Evolutionary conservation across 2,329 filamentous ascomycete species (phyloP).

Genomic region (Pseudogymnoascus sp.): DNA sequence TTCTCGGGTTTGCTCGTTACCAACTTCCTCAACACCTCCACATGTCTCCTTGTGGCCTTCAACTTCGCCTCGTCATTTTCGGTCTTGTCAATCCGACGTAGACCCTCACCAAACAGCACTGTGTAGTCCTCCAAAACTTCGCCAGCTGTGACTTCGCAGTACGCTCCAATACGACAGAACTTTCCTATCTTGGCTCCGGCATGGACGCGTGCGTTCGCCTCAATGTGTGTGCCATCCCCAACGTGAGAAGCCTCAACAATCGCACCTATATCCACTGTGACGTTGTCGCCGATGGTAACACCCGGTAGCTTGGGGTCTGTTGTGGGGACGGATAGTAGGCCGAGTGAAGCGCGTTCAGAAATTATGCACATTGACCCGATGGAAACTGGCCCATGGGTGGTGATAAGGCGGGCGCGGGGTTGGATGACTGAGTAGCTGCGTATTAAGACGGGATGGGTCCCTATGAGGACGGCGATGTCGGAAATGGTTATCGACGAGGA

Average conservation of each 20-base stretch:
- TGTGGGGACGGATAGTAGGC: conserved; percentile 32
- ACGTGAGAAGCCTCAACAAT: conserved; percentile 46
- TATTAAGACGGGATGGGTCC: conserved; percentile 71
- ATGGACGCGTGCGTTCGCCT: conserved; percentile 53
- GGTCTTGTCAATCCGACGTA: conserved; percentile 50
- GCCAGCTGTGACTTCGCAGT: conserved; percentile 50
- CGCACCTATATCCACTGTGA: conserved; percentile 53
- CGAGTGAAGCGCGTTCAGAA: conserved; percentile 59
- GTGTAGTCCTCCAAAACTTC: conserved; percentile 58
- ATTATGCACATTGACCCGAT: conserved; percentile 78
- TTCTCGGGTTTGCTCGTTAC: conserved; percentile 57
- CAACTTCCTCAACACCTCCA: conserved; percentile 59
- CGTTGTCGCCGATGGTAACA: conserved; percentile 53
- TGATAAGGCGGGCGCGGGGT: conserved; percentile 72
- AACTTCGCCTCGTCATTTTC: conserved; percentile 57
- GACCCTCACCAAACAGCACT: conserved; percentile 61
- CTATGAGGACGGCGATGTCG: conserved; percentile 56
- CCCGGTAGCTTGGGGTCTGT: conserved; percentile 20
- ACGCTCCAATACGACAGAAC: conserved; percentile 64
- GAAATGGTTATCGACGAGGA: conserved; percentile 54
- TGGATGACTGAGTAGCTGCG: conserved; percentile 76
- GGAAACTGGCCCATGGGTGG: conserved; percentile 69
- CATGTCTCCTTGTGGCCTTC: conserved; percentile 58
- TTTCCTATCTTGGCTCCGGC: conserved; percentile 56
- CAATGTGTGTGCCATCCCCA: conserved; percentile 51